phyloP scores from a whole-genome alignment of 2,329 filamentous ascomycete species.

The Beauveria medogensis region DNA sequence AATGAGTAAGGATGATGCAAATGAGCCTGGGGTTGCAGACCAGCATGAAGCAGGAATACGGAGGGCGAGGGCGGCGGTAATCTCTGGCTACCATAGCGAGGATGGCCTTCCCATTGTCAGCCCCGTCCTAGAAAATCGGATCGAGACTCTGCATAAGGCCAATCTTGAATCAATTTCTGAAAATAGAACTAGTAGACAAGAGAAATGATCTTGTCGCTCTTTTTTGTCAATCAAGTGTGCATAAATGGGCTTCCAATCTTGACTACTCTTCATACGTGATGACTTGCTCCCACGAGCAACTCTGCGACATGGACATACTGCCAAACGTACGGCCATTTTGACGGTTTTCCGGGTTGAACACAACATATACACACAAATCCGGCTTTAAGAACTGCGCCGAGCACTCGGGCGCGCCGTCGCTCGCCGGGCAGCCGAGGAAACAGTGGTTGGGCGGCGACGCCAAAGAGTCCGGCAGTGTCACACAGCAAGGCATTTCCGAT shows the following conservation, averaged over 20 bases:
- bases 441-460: constrained; percentile 18
- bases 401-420: constrained; percentile 18
- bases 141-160: constrained; percentile 18
- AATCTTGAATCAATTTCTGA: not conserved
- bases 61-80: not conserved
- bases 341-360: constrained; percentile 18
- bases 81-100: not conserved
- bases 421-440: constrained; percentile 17
- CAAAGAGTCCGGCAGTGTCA: no score
- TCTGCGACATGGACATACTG: not conserved
- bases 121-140: not conserved
- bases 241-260: not conserved
- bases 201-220: not conserved
- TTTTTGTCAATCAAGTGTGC: not conserved
- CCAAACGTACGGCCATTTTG: constrained; percentile 16
- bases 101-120: not conserved
- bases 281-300: not conserved
- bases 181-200: not conserved
- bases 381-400: constrained; percentile 19
- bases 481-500: no score
- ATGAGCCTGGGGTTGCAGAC: not conserved
- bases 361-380: constrained; percentile 20
- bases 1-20: not conserved
- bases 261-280: not conserved
- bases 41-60: constrained; percentile 2